These are phyloP conservation scores for Wickerhamiella nectarea DNA, from an alignment of 805 yeast species.

Conservation along the genomic window DNA sequence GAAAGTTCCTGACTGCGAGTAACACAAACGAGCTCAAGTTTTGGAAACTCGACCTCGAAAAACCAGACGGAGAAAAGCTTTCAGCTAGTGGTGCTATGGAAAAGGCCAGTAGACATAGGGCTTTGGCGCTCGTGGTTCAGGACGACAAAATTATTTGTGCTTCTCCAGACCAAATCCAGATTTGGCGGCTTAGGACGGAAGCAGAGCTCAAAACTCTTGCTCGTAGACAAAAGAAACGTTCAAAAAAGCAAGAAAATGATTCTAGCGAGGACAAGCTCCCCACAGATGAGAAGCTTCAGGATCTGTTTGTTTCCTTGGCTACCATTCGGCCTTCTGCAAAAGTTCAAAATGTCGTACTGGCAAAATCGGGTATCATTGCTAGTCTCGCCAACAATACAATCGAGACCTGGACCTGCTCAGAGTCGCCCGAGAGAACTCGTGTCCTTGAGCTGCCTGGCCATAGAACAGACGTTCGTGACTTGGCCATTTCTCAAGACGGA, in stretches of 20 bases:
- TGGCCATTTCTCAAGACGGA: constrained; percentile 71
- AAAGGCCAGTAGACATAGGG: constrained; percentile 34
- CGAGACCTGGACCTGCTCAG: constrained; percentile 42
- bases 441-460: constrained; percentile 72
- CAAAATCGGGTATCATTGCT: constrained; percentile 40
- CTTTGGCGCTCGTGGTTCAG: constrained; percentile 10
- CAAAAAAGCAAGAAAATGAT: constrained; percentile 41
- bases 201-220: constrained; percentile 72
- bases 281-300: constrained; percentile 18
- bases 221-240: constrained; percentile 61
- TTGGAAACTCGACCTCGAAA: constrained; percentile 55
- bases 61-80: constrained; percentile 40
- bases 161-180: constrained; percentile 69
- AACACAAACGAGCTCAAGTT: constrained; percentile 69
- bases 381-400: constrained; percentile 63
- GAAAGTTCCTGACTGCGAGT: constrained; percentile 51
- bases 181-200: constrained; percentile 59
- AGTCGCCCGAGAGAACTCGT: constrained; percentile 26
- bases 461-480: constrained; percentile 73
- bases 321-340: constrained; percentile 37
- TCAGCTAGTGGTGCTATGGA: constrained; percentile 52
- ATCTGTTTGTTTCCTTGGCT: constrained; percentile 51
- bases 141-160: constrained; percentile 27
- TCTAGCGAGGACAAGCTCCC: constrained; percentile 33
- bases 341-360: constrained; percentile 23